A percentile compares a stretch with the other conserved stretches of the same genome.
phyloP scores from a whole-genome alignment of 768 basidiomycete genomes.

The Boletus rubroflammeus region DNA sequence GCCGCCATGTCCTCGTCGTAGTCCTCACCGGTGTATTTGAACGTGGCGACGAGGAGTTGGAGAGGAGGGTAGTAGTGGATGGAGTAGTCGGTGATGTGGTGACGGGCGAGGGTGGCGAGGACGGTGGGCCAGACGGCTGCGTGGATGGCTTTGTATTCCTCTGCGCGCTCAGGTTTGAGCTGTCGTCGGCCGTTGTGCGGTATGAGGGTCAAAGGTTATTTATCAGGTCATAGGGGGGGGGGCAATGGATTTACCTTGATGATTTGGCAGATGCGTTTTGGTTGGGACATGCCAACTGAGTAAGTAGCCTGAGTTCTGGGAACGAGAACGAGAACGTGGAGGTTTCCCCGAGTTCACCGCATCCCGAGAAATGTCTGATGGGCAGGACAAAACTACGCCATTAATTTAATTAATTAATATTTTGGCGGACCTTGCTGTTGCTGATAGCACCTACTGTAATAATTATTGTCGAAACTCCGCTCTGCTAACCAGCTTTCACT shows the following conservation, averaged over 20 bases:
- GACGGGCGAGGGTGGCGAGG: constrained; percentile 54
- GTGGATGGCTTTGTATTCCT: constrained; percentile 58
- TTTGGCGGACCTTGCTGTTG: neutral
- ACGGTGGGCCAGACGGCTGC: constrained; percentile 66
- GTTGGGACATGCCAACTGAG: constrained; percentile 18
- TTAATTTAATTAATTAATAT: neutral
- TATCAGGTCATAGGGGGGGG: neutral
- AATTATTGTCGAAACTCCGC: constrained; percentile 31
- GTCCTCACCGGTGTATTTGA: constrained; percentile 69
- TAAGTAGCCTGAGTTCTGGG: neutral
- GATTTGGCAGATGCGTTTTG: constrained; percentile 66
- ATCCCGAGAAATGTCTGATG: no score
- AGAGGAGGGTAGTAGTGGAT: constrained; percentile 66
- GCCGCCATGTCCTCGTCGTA: constrained; percentile 63
- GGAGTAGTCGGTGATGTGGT: constrained; percentile 72
- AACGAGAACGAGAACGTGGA: no score
- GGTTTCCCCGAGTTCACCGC: no score
- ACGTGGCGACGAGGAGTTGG: constrained; percentile 69
- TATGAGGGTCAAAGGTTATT: neutral
- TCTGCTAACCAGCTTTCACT: constrained; percentile 1
- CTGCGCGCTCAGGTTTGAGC: constrained; percentile 51
- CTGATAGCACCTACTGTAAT: neutral
- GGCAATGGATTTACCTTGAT: constrained; percentile 47
- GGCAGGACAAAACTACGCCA: no score
- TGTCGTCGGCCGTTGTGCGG: constrained; percentile 16